A percentile compares a stretch with the other conserved stretches of the same genome.
These are phyloP conservation scores for Carex scoparia DNA, from an alignment of 176 grass and related monocot species.

Conservation along the genomic window DNA sequence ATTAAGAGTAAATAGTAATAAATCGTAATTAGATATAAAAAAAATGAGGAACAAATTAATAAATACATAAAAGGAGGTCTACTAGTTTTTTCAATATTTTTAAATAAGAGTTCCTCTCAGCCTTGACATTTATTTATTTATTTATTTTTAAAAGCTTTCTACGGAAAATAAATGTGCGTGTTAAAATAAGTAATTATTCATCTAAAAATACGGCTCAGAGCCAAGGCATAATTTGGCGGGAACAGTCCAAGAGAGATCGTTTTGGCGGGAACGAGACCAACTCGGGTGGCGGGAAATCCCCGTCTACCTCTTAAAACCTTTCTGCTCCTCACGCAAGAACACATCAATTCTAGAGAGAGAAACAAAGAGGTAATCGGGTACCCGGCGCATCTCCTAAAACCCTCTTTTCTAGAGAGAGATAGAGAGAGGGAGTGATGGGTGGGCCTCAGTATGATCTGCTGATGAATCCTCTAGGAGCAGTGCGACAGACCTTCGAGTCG, in stretches of 20 bases:
- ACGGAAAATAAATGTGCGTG: too few species aligned
- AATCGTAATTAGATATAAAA: too few species aligned
- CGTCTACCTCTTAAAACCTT: not conserved
- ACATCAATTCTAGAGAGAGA: not conserved
- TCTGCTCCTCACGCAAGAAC: constrained; percentile 11
- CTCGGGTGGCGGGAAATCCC: constrained; percentile 34
- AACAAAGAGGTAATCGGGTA: not conserved
- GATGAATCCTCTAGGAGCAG: constrained; percentile 72
- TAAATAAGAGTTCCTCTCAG: too few species aligned
- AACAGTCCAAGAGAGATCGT: constrained; percentile 18
- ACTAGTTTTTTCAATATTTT: too few species aligned
- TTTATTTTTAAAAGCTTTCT: too few species aligned
- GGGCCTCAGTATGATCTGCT: constrained; percentile 78
- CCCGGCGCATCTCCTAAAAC: not conserved
- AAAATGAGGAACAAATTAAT: too few species aligned
- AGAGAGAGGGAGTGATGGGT: constrained; percentile 43
- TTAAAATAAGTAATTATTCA: not conserved
- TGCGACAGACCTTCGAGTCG: constrained; percentile 75
- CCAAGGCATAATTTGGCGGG: constrained; percentile 28
- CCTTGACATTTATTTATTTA: too few species aligned
- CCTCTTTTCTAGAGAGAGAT: not conserved
- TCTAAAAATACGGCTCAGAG: not conserved
- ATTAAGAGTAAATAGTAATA: too few species aligned
- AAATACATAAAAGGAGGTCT: too few species aligned
- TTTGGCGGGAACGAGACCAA: constrained; percentile 36